Percentiles rank a stretch among this genome's conserved stretches.
phyloP scores from a whole-genome alignment of 257 asterid species.

The Solanum sejunctum region DNA sequence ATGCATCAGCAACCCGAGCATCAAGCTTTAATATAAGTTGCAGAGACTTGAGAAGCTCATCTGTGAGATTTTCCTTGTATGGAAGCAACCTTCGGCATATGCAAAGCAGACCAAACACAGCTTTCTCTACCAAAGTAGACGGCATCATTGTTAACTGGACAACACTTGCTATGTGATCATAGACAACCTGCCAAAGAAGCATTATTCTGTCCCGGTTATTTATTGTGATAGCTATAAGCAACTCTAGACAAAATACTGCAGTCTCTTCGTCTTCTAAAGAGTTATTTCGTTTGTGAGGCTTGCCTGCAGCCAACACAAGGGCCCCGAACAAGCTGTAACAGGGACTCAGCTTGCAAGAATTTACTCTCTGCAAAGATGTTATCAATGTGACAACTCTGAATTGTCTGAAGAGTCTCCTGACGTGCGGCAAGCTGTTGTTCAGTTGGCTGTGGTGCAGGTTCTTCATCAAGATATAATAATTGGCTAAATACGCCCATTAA shows the following conservation, averaged over 20 bases:
- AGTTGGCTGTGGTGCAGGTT: constrained; percentile 63
- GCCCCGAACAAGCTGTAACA: constrained; percentile 76
- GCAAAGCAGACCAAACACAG: constrained; percentile 85
- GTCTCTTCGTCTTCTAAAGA: constrained; percentile 52
- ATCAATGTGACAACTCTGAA: constrained; percentile 73
- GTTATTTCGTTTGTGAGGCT: constrained; percentile 43
- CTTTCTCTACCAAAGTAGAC: constrained; percentile 77
- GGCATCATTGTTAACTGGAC: constrained; percentile 82
- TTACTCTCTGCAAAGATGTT: constrained; percentile 79
- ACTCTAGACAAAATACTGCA: constrained; percentile 72
- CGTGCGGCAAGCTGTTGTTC: constrained; percentile 80
- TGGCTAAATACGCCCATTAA: constrained; percentile 76
- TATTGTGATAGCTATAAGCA: constrained; percentile 66
- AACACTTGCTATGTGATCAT: constrained; percentile 66
- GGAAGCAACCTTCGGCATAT: constrained; percentile 89
- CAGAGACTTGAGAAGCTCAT: constrained; percentile 78
- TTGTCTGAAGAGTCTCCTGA: constrained; percentile 55
- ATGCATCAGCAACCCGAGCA: constrained; percentile 92
- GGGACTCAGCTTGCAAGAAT: constrained; percentile 76
- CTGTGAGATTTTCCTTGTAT: constrained; percentile 78
- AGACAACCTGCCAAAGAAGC: constrained; percentile 76
- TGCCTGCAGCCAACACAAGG: constrained; percentile 51
- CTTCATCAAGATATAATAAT: constrained; percentile 65
- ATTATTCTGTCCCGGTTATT: constrained; percentile 78
- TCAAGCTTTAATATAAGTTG: constrained; percentile 79